phyloP scores from a whole-genome alignment of 2,329 filamentous ascomycete genomes.

The Microascus cirrosus region DNA sequence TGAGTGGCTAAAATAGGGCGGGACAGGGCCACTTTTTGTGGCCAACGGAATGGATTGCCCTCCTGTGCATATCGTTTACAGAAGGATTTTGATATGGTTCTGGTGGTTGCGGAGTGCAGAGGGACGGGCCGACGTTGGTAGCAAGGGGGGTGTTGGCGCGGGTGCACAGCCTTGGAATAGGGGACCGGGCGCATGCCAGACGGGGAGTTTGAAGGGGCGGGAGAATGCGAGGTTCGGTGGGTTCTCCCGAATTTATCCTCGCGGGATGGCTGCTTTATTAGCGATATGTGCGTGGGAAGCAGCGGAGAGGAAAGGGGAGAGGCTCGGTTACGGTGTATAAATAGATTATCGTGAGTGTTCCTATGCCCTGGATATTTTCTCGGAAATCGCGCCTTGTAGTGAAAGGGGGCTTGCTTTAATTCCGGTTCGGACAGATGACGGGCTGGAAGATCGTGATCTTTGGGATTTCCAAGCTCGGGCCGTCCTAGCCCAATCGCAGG shows the following conservation, averaged over 20 bases:
- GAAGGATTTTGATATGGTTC: neutral
- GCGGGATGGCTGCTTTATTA: neutral
- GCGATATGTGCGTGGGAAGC: neutral
- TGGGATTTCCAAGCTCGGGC: too few species aligned
- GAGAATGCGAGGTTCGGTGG: neutral
- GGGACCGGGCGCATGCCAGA: too few species aligned
- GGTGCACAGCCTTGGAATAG: neutral
- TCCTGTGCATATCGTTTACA: neutral
- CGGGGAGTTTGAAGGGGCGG: too few species aligned
- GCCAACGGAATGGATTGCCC: neutral
- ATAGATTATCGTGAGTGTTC: neutral
- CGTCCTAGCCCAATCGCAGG: too few species aligned
- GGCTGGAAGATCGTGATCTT: too few species aligned
- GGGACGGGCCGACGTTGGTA: neutral
- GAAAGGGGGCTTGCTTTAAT: neutral
- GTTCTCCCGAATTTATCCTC: neutral
- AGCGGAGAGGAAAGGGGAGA: too few species aligned
- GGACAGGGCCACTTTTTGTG: neutral
- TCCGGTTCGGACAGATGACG: too few species aligned
- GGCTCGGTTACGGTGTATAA: neutral
- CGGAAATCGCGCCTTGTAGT: neutral
- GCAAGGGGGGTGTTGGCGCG: neutral
- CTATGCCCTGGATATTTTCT: neutral
- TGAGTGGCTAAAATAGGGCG: neutral
- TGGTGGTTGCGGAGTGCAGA: neutral